Conservation (phyloP, 2,329 filamentous ascomycete genomes). For the Trichoderma sp. region DNA sequence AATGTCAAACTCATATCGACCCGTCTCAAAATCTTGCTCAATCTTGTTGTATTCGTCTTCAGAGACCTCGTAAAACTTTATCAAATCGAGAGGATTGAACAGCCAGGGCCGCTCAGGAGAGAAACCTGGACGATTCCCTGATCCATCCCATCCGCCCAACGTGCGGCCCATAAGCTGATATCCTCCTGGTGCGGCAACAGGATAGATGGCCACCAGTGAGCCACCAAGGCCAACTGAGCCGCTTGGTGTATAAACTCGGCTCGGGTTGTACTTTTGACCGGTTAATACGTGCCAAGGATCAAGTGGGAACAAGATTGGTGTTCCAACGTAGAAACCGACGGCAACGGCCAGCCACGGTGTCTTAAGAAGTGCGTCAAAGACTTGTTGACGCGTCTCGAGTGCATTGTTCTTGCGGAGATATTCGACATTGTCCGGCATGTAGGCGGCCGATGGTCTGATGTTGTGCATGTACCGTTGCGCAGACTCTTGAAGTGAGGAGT, state of each 20-base stretch:
- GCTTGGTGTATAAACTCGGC: not conserved
- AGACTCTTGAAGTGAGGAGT: not conserved
- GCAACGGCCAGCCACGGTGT: not conserved
- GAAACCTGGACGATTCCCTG: not conserved
- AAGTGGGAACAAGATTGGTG: not conserved
- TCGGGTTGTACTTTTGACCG: not conserved
- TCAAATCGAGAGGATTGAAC: not conserved
- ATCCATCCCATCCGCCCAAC: not conserved
- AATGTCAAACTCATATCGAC: not conserved
- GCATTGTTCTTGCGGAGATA: not conserved
- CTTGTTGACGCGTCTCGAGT: not conserved
- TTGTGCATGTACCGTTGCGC: not conserved
- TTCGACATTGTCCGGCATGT: not conserved
- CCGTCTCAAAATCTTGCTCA: not conserved
- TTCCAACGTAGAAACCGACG: not conserved
- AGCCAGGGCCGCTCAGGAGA: not conserved
- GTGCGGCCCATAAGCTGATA: not conserved
- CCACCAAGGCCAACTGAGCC: not conserved
- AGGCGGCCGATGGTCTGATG: not conserved
- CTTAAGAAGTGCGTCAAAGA: not conserved
- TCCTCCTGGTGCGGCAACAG: not conserved
- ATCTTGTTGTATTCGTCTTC: not conserved
- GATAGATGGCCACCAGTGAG: not conserved
- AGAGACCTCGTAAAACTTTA: not conserved
- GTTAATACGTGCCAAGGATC: not conserved